Percentiles rank a stretch among this genome's conserved stretches.
These are phyloP conservation scores for Oryza officinalis DNA, from an alignment of 176 grass and related monocot genomes.

Conservation along the genomic window DNA sequence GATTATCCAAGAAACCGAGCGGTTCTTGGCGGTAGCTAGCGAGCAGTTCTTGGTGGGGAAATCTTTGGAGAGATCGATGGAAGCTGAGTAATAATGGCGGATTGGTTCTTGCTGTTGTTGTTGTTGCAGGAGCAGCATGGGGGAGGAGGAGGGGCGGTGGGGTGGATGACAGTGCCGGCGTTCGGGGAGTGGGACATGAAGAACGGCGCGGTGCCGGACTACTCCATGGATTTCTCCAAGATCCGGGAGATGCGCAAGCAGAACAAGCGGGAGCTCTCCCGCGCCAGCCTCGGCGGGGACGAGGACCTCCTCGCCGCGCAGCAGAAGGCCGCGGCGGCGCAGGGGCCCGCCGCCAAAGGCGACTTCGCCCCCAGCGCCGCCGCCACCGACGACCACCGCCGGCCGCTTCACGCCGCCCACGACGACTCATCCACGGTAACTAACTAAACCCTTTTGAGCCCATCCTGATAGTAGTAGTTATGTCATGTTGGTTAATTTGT, in stretches of 20 bases:
- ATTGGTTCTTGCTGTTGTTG: neutral
- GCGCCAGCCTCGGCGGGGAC: slow-evolving; percentile 61
- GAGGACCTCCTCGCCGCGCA: slow-evolving; percentile 48
- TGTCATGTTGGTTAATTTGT: neutral
- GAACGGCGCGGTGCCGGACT: slow-evolving; percentile 76
- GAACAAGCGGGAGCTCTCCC: slow-evolving; percentile 80
- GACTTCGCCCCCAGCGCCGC: neutral
- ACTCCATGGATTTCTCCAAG: slow-evolving; percentile 93
- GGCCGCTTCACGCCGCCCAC: slow-evolving; percentile 42
- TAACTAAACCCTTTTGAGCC: neutral
- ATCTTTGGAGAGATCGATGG: neutral
- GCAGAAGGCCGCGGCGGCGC: neutral
- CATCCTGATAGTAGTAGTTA: neutral
- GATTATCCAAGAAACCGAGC: neutral
- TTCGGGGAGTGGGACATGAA: slow-evolving; percentile 87
- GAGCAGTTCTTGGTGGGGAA: too few species aligned
- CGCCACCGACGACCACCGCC: slow-evolving; percentile 36
- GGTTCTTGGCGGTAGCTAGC: too few species aligned
- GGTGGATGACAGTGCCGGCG: slow-evolving; percentile 75
- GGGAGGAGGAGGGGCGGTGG: slow-evolving; percentile 15
- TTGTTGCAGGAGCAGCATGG: slow-evolving; percentile 21
- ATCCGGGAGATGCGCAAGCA: slow-evolving; percentile 85
- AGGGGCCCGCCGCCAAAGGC: neutral
- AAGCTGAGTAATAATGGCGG: neutral
- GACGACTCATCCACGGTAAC: slow-evolving; percentile 62